A percentile compares a stretch with the other conserved stretches of the same genome.
phyloP scores from a whole-genome alignment of 768 basidiomycete species.

The Cystobasidiopsis lactophilus region DNA sequence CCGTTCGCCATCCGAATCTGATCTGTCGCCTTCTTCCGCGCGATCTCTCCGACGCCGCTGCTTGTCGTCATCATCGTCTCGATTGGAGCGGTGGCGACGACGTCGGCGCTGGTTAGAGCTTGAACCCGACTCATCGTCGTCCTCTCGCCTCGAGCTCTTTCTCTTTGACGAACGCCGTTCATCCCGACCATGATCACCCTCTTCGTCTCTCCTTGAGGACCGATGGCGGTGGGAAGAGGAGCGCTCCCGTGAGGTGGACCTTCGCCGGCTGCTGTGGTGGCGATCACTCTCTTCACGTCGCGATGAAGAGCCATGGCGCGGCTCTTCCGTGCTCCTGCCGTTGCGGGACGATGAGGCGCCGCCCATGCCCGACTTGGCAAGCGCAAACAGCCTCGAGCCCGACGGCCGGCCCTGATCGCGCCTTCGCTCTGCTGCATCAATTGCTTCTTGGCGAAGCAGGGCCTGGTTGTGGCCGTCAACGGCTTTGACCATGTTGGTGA shows the following conservation, averaged over 20 bases:
- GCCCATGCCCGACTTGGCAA: not conserved
- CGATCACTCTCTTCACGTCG: too few relatives aligned
- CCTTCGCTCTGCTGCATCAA: slow-evolving; percentile 23
- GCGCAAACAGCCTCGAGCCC: not conserved
- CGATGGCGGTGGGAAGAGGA: too few relatives aligned
- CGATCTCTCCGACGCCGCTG: slow-evolving; percentile 3
- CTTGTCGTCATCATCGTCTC: slow-evolving; percentile 9
- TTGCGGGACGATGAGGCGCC: too few relatives aligned
- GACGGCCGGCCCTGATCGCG: not conserved
- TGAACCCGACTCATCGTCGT: not conserved
- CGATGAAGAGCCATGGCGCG: too few relatives aligned
- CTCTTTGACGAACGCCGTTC: not conserved
- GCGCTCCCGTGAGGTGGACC: too few relatives aligned
- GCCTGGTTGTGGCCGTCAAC: slow-evolving; percentile 92
- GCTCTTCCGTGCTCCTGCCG: too few relatives aligned
- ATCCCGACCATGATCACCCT: too few relatives aligned
- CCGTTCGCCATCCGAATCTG: not conserved
- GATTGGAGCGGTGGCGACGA: too few relatives aligned
- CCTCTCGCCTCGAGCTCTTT: not conserved
- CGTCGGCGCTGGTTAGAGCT: too few relatives aligned
- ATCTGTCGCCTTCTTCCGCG: not conserved
- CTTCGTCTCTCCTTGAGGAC: too few relatives aligned
- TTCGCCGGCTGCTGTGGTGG: too few relatives aligned
- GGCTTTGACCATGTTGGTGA: slow-evolving; percentile 50
- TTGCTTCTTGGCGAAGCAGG: slow-evolving; percentile 29